Percentiles rank a stretch among this genome's conserved stretches.
Conservation (phyloP, 768 basidiomycete species). For the Sarcodon aspratus region DNA sequence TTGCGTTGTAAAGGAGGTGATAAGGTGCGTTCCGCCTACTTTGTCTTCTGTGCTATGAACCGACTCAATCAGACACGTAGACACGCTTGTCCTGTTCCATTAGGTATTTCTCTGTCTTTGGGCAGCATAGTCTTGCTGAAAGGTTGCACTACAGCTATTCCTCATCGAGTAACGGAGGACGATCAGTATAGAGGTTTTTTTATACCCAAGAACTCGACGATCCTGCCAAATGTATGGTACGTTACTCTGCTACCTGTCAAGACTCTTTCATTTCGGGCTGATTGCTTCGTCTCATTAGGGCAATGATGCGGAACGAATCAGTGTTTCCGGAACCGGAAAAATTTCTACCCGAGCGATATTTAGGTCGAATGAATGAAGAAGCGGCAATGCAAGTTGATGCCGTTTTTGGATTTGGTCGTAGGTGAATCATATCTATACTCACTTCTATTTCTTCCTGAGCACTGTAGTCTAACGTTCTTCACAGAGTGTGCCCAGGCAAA, state of each 20-base stretch:
- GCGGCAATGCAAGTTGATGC: neutral
- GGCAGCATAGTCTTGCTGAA: neutral
- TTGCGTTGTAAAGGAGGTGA: slow-evolving; percentile 7
- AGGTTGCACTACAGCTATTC: slow-evolving; percentile 3
- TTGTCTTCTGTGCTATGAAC: neutral
- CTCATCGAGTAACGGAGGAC: slow-evolving; percentile 13
- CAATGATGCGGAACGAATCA: neutral
- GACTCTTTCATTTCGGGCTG: neutral
- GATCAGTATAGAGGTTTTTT: slow-evolving; percentile 12
- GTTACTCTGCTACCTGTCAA: neutral
- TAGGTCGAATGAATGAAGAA: neutral
- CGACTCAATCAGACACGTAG: slow-evolving; percentile 1
- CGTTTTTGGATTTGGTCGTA: slow-evolving; percentile 1
- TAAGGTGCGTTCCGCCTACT: neutral
- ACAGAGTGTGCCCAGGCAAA: slow-evolving; percentile 31
- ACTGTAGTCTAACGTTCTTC: slow-evolving; percentile 20
- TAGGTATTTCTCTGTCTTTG: slow-evolving; percentile 2
- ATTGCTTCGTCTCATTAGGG: neutral
- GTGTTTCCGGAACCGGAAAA: neutral
- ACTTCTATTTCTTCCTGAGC: slow-evolving; percentile 9
- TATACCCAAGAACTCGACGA: slow-evolving; percentile 7
- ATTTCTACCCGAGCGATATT: neutral
- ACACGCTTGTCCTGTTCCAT: slow-evolving; percentile 7
- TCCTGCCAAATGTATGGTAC: neutral
- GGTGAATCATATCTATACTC: neutral